Base-by-base conservation (phyloP, 73 alveolate species). In the Paramecium tetraurelia region DNA sequence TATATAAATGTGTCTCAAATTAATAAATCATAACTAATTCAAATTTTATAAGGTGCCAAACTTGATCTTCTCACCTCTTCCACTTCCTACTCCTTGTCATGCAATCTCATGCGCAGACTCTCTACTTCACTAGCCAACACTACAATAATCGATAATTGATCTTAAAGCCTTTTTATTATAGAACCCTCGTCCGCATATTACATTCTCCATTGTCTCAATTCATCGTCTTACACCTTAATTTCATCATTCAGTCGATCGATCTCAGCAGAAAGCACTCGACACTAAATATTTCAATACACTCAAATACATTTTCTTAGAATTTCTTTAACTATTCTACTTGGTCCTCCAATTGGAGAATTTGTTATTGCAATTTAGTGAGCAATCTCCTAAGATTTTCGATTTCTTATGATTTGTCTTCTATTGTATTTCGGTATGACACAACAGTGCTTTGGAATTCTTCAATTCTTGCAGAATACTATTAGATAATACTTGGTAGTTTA, bases 131-230 rank as follows among this genome's bases (percentile, higher is more conserved):
- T 21, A 31, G 46, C 46, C 40, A 72, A 72, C 1, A 72, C 86
- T 2, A 72, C 86, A 3, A 72, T 72, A n/a, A 72, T 36, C 8
- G 63, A 12, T 72, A 72, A 72, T 72, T 72, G 38, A 35, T 72
- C 86, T 12, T 35, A 20, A 2, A 72, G 29, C n/a, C 10, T 31
- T 16, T 72, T 33, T 12, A 35, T 40, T 5, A 72, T 20, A 4
- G 86, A 72, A 20, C 86, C 86, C 35, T 72, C 86, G 38, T 72
- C 86, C 0, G 86, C 86, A 72, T 72, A 72, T 72, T 72, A 38
- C 59, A 72, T 36, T 38, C 86, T 72, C 86, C 86, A 70, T 70
- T 70, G 33, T 29, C 40, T 70, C 33, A 70, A 33, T 70, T 70
- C 86, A 12, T 70, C 48, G 11, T 70, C 86, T 29, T 70, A 33